These are phyloP conservation scores for Kodamaea suecica DNA, from an alignment of 1,139 yeast genomes.

Conservation along the genomic window DNA sequence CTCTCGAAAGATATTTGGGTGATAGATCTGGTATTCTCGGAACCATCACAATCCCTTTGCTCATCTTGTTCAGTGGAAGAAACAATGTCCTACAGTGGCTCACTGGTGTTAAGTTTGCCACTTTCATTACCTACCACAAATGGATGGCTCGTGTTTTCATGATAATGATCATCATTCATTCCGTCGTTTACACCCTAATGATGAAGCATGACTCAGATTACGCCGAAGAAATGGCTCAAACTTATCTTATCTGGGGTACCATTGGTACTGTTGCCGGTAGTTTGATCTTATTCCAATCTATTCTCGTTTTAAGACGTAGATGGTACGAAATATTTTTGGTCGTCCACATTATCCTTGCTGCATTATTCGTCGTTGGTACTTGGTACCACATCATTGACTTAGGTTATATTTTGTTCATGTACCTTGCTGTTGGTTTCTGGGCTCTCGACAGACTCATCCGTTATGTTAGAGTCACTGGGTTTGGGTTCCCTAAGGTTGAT, in stretches of 20 bases:
- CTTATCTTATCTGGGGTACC: conserved; percentile 30
- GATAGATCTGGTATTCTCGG: conserved; percentile 35
- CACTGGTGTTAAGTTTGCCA: conserved; percentile 36
- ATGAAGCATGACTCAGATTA: conserved; percentile 2
- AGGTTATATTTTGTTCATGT: conserved; percentile 40
- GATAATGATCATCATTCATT: conserved; percentile 30
- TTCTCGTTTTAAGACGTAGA: conserved; percentile 37
- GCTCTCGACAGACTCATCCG: conserved; percentile 41
- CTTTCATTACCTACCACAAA: conserved; percentile 36
- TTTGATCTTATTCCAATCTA: conserved; percentile 33
- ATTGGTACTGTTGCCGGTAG: conserved; percentile 33
- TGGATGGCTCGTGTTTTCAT: conserved; percentile 37
- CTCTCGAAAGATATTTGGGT: conserved; percentile 26
- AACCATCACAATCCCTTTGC: conserved; percentile 30
- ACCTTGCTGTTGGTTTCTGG: conserved; percentile 45
- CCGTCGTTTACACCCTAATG: conserved; percentile 36
- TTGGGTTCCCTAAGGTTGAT: conserved; percentile 40
- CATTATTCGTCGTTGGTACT: conserved; percentile 38
- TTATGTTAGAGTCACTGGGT: conserved; percentile 28
- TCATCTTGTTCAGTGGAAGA: conserved; percentile 42
- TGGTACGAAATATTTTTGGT: conserved; percentile 45
- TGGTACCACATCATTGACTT: conserved; percentile 40
- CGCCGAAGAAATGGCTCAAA: conserved; percentile 14
- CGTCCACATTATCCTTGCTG: conserved; percentile 41
- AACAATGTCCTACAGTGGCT: conserved; percentile 42